Evolutionary conservation across 169 alveolate genomes (phyloP).

Genomic region (Perkinsus olseni): DNA sequence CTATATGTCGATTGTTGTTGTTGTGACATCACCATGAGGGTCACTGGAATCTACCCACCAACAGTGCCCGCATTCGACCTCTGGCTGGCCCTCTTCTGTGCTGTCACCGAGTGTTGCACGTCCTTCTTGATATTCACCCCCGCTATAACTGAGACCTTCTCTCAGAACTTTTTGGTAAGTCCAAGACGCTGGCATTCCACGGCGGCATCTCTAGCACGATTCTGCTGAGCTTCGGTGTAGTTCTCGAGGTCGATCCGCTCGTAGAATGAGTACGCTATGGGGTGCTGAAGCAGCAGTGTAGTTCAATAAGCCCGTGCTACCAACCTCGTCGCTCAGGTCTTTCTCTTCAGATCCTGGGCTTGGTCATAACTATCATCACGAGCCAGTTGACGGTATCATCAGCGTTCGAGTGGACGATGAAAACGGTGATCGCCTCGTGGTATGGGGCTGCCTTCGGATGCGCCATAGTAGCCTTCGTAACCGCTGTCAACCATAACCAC

Average conservation of each 20-base stretch:
- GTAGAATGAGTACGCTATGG: no score
- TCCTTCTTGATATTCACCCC: background rate
- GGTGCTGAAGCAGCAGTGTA: no score
- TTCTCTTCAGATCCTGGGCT: background rate
- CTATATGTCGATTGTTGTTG: background rate
- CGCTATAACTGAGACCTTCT: background rate
- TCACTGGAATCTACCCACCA: background rate
- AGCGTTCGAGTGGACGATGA: background rate
- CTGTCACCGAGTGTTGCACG: background rate
- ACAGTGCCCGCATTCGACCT: background rate
- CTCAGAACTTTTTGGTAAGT: background rate
- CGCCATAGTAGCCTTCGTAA: background rate
- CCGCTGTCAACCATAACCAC: background rate
- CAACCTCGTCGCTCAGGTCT: no score
- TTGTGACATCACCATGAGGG: background rate
- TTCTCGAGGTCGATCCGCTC: background rate
- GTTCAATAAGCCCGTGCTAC: no score
- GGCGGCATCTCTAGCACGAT: background rate
- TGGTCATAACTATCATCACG: background rate
- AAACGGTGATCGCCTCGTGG: background rate
- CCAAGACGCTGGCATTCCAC: background rate
- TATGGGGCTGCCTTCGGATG: background rate
- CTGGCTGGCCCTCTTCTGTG: background rate
- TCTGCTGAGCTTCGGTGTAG: background rate
- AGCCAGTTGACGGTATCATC: background rate